phyloP scores from a whole-genome alignment of 306 rosid genomes.

The Trifolium fragiferum region DNA sequence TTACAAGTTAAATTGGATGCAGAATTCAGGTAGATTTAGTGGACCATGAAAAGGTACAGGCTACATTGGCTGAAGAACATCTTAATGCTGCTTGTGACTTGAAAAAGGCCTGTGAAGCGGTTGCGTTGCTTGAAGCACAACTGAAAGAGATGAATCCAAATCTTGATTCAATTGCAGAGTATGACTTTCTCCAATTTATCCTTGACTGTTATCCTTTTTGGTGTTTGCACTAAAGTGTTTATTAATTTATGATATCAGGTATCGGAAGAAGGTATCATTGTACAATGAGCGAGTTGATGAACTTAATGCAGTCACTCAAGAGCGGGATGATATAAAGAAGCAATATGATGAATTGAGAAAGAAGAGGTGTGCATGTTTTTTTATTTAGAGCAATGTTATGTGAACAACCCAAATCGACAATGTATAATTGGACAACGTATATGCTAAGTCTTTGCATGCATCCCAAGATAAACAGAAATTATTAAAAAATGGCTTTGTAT shows the following conservation, averaged over 20 bases:
- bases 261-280: conserved; percentile 73
- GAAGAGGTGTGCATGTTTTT: conserved; percentile 61
- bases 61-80: conserved; percentile 60
- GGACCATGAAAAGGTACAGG: conserved; percentile 83
- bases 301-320: conserved; percentile 78
- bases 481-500: too few species aligned
- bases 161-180: conserved; percentile 97
- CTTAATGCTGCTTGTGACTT: conserved; percentile 66
- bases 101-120: conserved; percentile 80
- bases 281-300: conserved; percentile 92
- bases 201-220: conserved; percentile 3
- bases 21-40: conserved; percentile 86
- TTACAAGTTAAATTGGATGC: conserved; percentile 41
- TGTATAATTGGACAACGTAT: too few species aligned
- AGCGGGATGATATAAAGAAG: conserved; percentile 81
- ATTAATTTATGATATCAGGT: conserved; percentile 52
- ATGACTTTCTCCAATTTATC: conserved; percentile 39
- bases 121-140: conserved; percentile 76
- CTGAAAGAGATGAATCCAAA: conserved; percentile 96
- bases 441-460: too few species aligned
- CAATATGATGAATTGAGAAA: conserved; percentile 90
- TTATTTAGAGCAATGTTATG: background rate
- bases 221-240: conserved; percentile 40
- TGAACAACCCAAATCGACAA: too few species aligned
- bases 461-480: too few species aligned